Evolutionary conservation across 1,284 basidiomycete species (phyloP), one percentile per base, ranked within the genome.

Genomic region (Apiotrichum akiyoshidainum): DNA sequence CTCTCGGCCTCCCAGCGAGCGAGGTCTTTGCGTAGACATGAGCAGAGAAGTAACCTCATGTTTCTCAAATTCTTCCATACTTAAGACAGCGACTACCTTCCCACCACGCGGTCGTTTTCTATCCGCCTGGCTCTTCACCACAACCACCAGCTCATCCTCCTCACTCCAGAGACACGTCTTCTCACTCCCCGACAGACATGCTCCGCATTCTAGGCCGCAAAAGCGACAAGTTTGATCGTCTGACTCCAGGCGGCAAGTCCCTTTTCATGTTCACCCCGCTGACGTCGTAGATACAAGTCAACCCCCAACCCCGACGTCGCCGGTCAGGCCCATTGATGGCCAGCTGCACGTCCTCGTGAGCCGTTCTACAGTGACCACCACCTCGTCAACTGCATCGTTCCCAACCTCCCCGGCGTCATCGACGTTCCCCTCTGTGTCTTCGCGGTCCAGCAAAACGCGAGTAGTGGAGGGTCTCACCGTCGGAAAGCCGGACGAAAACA

Each of bases 181-280:
- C 26, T 11, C 42, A 44, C 42, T 17, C 1, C 42, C 42, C 26
- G 26, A 21, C 9, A 4, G 42, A 35, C 34, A 48, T 48, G 33
- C 33, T 48, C 19, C 31, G 46, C 17, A 48, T 48, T 26, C 46
- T 34, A 17, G 46, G 46, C 17, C 46, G 46, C 46, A 48, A 48
- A 22, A 13, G 46, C 33, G 46, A 35, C 31, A 48, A 48, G 46
- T 5, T 9, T 34, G 31, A 46, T 16, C 40, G 40, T n/a, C 40
- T n/a, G 3, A 14, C 17, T 34, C n/a, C 31, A 10, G 9, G 14
- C 33, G 26, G 46, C 9, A 12, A 8, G 46, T 17, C 26, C 26
- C 26, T 31, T 31, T 31, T 31, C 26, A 31, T 31, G 26, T 31
- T 31, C 26, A n/a, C 26, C 26, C 26, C 26, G 26, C 26, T 31